phyloP scores from a whole-genome alignment of 805 yeast genomes.

The Starmera dryadoides region DNA sequence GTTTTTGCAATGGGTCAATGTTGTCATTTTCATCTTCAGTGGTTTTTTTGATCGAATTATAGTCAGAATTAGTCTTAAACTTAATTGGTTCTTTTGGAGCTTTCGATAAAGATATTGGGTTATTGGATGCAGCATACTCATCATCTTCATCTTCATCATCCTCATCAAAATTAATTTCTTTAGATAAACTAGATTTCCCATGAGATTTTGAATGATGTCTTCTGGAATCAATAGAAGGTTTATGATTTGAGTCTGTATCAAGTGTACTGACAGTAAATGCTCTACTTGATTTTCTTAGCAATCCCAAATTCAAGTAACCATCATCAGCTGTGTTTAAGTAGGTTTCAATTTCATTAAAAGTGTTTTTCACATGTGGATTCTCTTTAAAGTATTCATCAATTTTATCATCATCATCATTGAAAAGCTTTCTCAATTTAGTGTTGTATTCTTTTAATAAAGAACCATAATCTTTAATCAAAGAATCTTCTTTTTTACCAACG shows the following conservation, averaged over 20 bases:
- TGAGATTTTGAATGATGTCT: conserved; percentile 8
- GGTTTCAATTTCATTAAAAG: conserved; percentile 43
- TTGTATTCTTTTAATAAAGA: conserved; percentile 19
- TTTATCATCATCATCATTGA: conserved; percentile 16
- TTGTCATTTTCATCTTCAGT: too few species aligned
- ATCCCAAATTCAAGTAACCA: conserved; percentile 50
- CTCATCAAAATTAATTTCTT: conserved; percentile 7
- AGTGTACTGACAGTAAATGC: conserved; percentile 9
- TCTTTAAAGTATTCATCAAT: conserved; percentile 16
- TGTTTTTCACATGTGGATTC: conserved; percentile 21
- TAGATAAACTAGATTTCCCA: conserved; percentile 17
- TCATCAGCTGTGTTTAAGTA: conserved; percentile 57
- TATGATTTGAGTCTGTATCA: conserved; percentile 1
- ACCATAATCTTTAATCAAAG: conserved; percentile 23
- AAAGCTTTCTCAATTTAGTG: conserved; percentile 13
- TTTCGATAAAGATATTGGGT: neutral
- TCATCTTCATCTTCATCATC: conserved; percentile 4
- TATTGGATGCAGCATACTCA: conserved; percentile 1
- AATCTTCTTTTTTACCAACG: conserved; percentile 59
- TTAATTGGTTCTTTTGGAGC: too few species aligned
- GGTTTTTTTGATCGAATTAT: too few species aligned
- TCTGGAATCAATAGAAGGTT: conserved; percentile 6
- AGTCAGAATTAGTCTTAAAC: too few species aligned
- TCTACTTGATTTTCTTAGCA: conserved; percentile 41
- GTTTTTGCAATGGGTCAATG: conserved; percentile 11